Base-by-base conservation (phyloP, 2,329 filamentous ascomycete genomes). In the Apiospora phragmitis region DNA sequence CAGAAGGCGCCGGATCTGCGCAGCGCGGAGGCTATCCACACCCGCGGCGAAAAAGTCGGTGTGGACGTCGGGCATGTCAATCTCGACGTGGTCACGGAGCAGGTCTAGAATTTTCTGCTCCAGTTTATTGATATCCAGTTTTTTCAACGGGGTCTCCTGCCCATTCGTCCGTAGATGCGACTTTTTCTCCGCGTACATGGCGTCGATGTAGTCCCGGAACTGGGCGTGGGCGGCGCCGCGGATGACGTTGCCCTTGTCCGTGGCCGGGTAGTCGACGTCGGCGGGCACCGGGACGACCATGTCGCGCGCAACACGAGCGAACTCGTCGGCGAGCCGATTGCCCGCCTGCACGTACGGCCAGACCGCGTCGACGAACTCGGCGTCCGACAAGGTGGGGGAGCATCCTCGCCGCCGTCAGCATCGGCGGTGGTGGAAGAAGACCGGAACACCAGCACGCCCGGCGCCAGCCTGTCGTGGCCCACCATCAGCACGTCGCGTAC, bases 221-320 rank as follows among this genome's bases (percentile, higher is more conserved):
- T 76, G 73, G 6, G 72, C 45, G 69, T 84, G 83, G 1, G 83
- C 80, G 32, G 81, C 79, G 0, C 80, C 78, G 4, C 84, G 80
- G 70, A 86, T 85, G 73, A 85, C 82, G 14, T 81, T 85, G 2
- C 81, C 81, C 75, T 86, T 86, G 71, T 85, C 84, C 32, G 55
- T 62, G 55, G 32, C 32, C 18, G 55, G 55, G 55, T 62, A 62
- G 32, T n/a, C 32, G 21, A 62, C 32, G 32, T 62, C 32, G 2
- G 55, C 55, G 0, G 84, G 76, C 3, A 85, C 69, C 2, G 80
- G 73, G 9, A 75, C 74, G 29, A 85, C 75, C 77, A 83, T 81
- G 29, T 84, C 83, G n/a, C 77, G 77, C 1, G 83, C 77, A 21
- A 85, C 81, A 51, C 83, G 83, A 0, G 83, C 82, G 70, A 84